A percentile compares a stretch with the other conserved stretches of the same genome.
Evolutionary conservation across 805 yeast genomes (phyloP).

Genomic region (Candida taoyuanica): DNA sequence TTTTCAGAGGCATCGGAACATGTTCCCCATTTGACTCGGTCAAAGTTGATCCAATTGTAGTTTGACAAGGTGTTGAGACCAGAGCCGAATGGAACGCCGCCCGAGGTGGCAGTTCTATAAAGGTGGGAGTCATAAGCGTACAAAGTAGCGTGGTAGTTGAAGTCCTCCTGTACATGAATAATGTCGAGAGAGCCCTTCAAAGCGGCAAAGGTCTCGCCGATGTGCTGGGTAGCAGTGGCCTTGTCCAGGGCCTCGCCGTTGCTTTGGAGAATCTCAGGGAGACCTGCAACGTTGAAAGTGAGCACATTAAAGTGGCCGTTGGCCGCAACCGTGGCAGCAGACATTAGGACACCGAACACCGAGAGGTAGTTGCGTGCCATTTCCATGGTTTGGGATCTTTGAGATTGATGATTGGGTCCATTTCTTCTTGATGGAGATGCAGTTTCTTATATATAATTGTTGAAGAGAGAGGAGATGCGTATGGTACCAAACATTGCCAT

Average conservation of each 20-base stretch:
- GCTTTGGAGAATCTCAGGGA: slow-evolving; percentile 8
- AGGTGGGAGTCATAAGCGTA: slow-evolving; percentile 10
- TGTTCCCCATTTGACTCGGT: slow-evolving; percentile 8
- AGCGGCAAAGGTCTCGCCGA: slow-evolving; percentile 5
- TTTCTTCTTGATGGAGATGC: no score
- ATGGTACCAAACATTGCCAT: no score
- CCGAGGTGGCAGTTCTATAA: slow-evolving; percentile 11
- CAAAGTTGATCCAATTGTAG: slow-evolving; percentile 8
- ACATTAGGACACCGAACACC: neutral
- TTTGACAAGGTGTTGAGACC: slow-evolving; percentile 11
- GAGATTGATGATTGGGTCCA: no score
- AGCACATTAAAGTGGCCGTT: slow-evolving; percentile 7
- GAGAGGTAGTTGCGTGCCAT: neutral
- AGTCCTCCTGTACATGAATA: slow-evolving; percentile 12
- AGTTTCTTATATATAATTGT: no score
- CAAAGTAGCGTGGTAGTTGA: slow-evolving; percentile 11
- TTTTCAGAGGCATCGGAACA: slow-evolving; percentile 11
- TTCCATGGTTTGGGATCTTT: no score
- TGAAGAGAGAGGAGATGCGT: no score
- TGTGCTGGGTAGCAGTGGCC: slow-evolving; percentile 6
- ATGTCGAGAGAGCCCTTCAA: slow-evolving; percentile 3
- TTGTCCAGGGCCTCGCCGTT: slow-evolving; percentile 9
- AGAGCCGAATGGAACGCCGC: slow-evolving; percentile 10
- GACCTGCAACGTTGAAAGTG: slow-evolving; percentile 12
- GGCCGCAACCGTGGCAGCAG: neutral